Conservation (phyloP, 2,329 filamentous ascomycete species). For the Aspergillus nomiae region DNA sequence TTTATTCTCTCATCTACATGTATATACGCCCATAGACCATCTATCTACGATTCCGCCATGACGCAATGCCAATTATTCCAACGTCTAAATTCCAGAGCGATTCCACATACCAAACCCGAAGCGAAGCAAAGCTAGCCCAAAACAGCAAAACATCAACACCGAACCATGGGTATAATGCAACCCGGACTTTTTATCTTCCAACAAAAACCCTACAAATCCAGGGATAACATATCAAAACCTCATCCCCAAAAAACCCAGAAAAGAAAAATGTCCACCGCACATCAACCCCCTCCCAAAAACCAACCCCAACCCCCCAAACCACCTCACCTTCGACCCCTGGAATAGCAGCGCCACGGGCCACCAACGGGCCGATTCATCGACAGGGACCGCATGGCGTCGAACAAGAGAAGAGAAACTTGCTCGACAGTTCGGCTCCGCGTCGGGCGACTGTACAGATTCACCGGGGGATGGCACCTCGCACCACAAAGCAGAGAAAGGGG, state of each 20-base stretch:
- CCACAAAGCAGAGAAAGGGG: background rate
- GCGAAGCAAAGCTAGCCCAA: background rate
- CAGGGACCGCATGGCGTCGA: constrained; percentile 69
- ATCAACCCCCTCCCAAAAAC: background rate
- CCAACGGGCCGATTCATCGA: constrained; percentile 71
- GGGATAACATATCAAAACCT: no score
- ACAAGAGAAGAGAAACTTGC: constrained; percentile 69
- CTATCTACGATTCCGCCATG: background rate
- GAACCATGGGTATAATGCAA: constrained; percentile 10
- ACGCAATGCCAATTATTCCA: background rate
- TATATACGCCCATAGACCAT: background rate
- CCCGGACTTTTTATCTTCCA: background rate
- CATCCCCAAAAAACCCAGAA: background rate
- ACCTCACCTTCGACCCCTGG: constrained; percentile 44
- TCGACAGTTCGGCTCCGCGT: constrained; percentile 66
- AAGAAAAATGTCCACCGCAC: constrained; percentile 6
- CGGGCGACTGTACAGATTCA: constrained; percentile 61
- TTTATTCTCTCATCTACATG: background rate
- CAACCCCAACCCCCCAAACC: constrained; percentile 20
- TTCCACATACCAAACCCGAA: background rate
- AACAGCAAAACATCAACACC: constrained; percentile 14
- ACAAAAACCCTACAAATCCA: no score
- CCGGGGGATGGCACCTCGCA: no score
- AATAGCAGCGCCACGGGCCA: constrained; percentile 77
- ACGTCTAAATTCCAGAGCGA: background rate